phyloP scores from a whole-genome alignment of 2,329 filamentous ascomycete species.

The Penicillium hordei region DNA sequence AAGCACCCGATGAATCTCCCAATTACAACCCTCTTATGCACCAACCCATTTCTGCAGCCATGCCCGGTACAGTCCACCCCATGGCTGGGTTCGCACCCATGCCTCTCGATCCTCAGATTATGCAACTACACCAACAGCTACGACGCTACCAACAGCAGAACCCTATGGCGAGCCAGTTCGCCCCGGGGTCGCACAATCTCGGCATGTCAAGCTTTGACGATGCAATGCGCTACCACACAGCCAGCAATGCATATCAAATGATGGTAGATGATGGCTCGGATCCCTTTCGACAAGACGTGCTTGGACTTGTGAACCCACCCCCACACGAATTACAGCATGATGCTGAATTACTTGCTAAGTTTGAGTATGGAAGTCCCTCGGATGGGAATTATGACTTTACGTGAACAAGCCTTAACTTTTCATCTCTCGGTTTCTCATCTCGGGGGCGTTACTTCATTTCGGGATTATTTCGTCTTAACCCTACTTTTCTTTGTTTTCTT shows the following conservation, averaged over 20 bases:
- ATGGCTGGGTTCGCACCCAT: conserved; percentile 50
- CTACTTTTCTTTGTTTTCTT: conserved; percentile 1
- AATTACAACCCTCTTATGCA: conserved; percentile 36
- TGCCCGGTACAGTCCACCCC: conserved; percentile 38
- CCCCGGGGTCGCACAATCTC: conserved; percentile 33
- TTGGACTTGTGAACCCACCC: conserved; percentile 41
- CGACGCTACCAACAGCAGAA: conserved; percentile 43
- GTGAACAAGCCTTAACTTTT: conserved; percentile 28
- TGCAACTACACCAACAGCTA: conserved; percentile 51
- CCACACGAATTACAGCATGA: conserved; percentile 44
- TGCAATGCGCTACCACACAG: conserved; percentile 39
- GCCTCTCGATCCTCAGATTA: conserved; percentile 63
- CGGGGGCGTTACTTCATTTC: conserved; percentile 8
- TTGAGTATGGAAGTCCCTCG: conserved; percentile 40
- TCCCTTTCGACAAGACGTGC: conserved; percentile 39
- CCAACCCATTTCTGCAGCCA: conserved; percentile 31
- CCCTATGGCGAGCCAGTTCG: conserved; percentile 37
- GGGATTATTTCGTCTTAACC: conserved; percentile 6
- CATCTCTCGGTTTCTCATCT: background rate
- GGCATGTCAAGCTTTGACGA: conserved; percentile 40
- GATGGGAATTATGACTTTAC: conserved; percentile 40
- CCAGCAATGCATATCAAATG: conserved; percentile 42
- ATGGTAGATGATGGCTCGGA: conserved; percentile 45
- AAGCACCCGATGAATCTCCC: conserved; percentile 26
- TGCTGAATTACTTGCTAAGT: conserved; percentile 41